Evolutionary conservation across 257 asterid genomes (phyloP).

Genomic region (Solanum pennellii): DNA sequence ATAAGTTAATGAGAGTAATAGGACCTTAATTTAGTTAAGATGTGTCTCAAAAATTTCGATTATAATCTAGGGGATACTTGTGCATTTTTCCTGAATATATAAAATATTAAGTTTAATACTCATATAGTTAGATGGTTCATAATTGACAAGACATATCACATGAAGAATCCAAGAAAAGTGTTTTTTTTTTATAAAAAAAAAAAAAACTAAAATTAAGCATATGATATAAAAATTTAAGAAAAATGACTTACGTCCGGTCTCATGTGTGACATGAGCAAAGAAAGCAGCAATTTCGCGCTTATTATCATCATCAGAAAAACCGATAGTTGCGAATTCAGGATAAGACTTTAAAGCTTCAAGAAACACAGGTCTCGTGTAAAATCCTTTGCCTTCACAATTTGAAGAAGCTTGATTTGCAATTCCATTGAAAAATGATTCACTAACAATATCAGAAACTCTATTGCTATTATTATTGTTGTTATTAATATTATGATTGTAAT

Average conservation of each 20-base stretch:
- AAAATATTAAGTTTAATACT: too few species aligned
- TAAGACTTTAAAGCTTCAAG: slow-evolving; percentile 27
- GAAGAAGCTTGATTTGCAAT: slow-evolving; percentile 17
- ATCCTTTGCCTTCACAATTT: slow-evolving; percentile 33
- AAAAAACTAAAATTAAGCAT: background rate
- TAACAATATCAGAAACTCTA: slow-evolving; percentile 18
- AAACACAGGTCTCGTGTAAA: slow-evolving; percentile 30
- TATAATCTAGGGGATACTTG: too few species aligned
- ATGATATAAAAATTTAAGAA: background rate
- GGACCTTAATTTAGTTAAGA: too few species aligned
- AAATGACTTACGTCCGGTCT: slow-evolving; percentile 34
- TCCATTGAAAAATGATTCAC: slow-evolving; percentile 28
- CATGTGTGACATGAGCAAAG: slow-evolving; percentile 46
- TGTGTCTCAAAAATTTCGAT: too few species aligned
- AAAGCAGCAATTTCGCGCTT: slow-evolving; percentile 50
- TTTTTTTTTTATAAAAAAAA: too few species aligned
- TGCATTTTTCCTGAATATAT: too few species aligned
- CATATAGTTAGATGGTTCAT: background rate
- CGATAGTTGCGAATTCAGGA: slow-evolving; percentile 18
- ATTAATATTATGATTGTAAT: background rate
- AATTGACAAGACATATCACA: background rate
- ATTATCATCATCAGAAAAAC: slow-evolving; percentile 22
- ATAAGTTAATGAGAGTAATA: too few species aligned
- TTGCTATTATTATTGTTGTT: background rate
- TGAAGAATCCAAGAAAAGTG: background rate